Base-by-base conservation (phyloP, 257 asterid genomes). In the Solanum peruvianum region DNA sequence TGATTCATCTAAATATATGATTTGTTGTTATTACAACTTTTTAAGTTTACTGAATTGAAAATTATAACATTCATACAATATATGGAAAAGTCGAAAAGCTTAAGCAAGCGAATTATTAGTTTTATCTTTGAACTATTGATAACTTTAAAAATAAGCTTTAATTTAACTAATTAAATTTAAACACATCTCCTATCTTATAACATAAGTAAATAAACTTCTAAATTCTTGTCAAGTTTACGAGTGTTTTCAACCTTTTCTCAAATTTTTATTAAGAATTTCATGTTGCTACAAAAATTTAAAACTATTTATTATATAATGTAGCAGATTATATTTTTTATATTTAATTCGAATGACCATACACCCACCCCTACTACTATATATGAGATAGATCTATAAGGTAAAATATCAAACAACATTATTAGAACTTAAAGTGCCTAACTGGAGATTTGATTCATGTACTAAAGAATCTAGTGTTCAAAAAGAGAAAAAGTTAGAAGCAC, bases 261-360 rank as follows among this genome's bases (percentile, higher is more conserved):
- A 20, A 1, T 56, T 56, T 56, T 56, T 7, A 7, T 56, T 56
- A 56, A 56, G 5, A 20, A 0, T 56, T 56, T 56, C 11, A 7
- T 56, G 0, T 7, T 56, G 1, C 25, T 3, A 20, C 0, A 56
- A 56, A 4, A 56, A 0, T 20, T 56, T 56, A 11, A 56, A 0
- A 20, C 4, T n/a, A 18, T 10, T 56, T 2, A 1, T 56, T 7
- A 56, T 56, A n/a, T 56, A 11, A 56, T 7, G 1, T 56, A 56
- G 0, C 2, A 18, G 0, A 56, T 18, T n/a, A 20, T 3, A 9
- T 18, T 56, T 56, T 56, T 3, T 56, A 7, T 56, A 13, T 27
- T 7, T 2, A 67, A 67, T 27, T 27, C 3, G 10, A 27, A 67
- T 27, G 7, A 5, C 4, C 6, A 4, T 13, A 67, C 21, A 14